Base-by-base conservation (phyloP, 2,329 filamentous ascomycete species). In the Neofusicoccum cordaticola region DNA sequence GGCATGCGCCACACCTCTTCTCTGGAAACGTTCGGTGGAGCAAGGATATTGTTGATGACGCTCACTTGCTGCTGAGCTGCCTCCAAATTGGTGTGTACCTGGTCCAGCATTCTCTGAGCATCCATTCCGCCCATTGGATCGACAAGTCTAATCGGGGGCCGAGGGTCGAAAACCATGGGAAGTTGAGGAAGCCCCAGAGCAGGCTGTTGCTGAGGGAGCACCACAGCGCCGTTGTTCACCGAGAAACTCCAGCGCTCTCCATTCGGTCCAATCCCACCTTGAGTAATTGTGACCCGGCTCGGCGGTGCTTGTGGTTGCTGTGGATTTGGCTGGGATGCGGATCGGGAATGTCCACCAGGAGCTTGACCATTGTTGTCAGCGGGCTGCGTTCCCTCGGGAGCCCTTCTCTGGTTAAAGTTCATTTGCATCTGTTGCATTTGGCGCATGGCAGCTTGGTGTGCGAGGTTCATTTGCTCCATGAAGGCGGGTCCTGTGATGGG, bases 221-320 rank as follows among this genome's bases (percentile, higher is more conserved):
- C 71, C 2, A 72, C 61, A 17, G 68, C 72, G 13, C 78, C 77
- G 66, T 84, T 82, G 69, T 84, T 85, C 62, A 83, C 76, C 2
- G 82, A 84, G 62, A 85, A 76, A 47, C 82, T 81, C 79, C 82
- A 84, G 64, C 82, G 77, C 65, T 83, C 78, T 15, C 84, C 84
- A 67, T 85, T 82, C 9, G 83, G 81, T 0, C 80, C 81, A 37
- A 82, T 69, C 8, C 80, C 78, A 70, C 86, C 83, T 37, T 81
- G 81, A 8, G 81, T 78, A 19, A 84, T 77, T 9, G 79, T 82
- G 42, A 50, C 57, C 8, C 57, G 53, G 27, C 39, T 22, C n/a
- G 53, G 53, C 11, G 41, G 53, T 9, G 22, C 4, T 17, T 73
- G 56, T 73, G 68, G 66, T 68, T 71, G 66, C 68, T 60, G 64